Base-by-base conservation (phyloP, 1,139 yeast genomes). In the Magnusiomyces sp. region DNA sequence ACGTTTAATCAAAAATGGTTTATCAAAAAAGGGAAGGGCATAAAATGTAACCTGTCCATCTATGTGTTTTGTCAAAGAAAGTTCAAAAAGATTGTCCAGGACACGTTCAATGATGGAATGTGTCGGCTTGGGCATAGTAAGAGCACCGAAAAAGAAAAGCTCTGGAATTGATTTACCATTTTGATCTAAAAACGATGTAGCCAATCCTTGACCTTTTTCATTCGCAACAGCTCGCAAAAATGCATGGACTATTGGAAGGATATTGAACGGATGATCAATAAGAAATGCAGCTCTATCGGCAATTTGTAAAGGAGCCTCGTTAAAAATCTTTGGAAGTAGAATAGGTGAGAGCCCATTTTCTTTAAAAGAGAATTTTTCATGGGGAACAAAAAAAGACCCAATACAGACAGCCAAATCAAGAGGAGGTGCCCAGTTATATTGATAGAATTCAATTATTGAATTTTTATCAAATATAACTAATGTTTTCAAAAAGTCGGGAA, bases 101-200 rank as follows among this genome's bases (percentile, higher is more conserved):
- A 67, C 62, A 23, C 68, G 57, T 43, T 64, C 69, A 40, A 65
- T 58, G 16, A 65, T 55, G 6, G 61, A 58, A 5, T 65, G 62
- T 70, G 71, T 65, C 7, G 72, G 71, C 45, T 60, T 60, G 7
- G 69, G 64, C 42, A 65, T 56, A 31, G 60, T 58, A 17, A 65
- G 55, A 9, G 68, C 67, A 14, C 71, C 71, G 7, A 67, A 53
- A 42, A 68, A 60, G 41, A 68, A 58, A 19, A 68, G 60, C 52
- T 67, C 72, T 1, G 71, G 71, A 17, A 62, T 56, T 11, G 58
- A 44, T 50, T 67, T 67, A 17, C 67, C 69, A 37, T 62, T 61
- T 2, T 53, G 52, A 50, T 68, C 71, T 42, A 68, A 51, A 48
- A 66, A 59, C 3, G 59, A 50, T 45, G 61, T 58, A 13, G 67